Percentiles rank a stretch among this genome's conserved stretches.
These are phyloP conservation scores for Exidia glandulosa DNA, from an alignment of 768 basidiomycete genomes.

Conservation along the genomic window DNA sequence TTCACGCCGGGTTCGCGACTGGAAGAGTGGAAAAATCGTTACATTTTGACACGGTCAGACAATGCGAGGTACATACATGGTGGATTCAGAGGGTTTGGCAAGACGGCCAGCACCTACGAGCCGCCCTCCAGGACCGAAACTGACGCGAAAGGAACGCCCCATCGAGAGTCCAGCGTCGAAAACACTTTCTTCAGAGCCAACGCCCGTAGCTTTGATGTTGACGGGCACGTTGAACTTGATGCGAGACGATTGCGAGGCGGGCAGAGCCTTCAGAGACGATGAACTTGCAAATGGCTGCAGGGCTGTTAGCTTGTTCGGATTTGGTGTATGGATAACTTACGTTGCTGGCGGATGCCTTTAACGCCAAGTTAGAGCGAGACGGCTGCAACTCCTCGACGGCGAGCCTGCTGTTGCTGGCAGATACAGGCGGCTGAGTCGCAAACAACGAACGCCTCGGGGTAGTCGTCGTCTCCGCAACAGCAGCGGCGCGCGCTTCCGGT, in stretches of 20 bases:
- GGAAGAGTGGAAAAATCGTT: background rate
- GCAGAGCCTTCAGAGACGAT: constrained; percentile 38
- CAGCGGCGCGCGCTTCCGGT: constrained; percentile 35
- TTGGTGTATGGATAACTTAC: constrained; percentile 9
- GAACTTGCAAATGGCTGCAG: background rate
- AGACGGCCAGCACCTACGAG: constrained; percentile 70
- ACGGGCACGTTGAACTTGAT: constrained; percentile 31
- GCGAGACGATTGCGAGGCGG: constrained; percentile 54
- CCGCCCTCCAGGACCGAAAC: constrained; percentile 78
- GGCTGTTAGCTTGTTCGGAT: constrained; percentile 8
- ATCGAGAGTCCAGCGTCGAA: constrained; percentile 78
- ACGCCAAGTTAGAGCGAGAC: constrained; percentile 14
- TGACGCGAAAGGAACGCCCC: constrained; percentile 79
- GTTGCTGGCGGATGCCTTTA: constrained; percentile 15
- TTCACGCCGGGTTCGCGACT: background rate
- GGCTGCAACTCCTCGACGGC: constrained; percentile 39
- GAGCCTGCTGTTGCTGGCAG: constrained; percentile 26
- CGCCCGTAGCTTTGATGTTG: constrained; percentile 17
- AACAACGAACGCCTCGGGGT: constrained; percentile 7
- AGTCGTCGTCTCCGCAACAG: background rate
- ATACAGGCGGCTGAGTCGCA: constrained; percentile 5
- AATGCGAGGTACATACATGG: background rate
- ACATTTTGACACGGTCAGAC: background rate
- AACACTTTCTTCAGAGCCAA: constrained; percentile 50
- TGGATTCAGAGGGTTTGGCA: background rate